Base-by-base conservation (phyloP, 129 eudicot species). In the Centella asiatica region DNA sequence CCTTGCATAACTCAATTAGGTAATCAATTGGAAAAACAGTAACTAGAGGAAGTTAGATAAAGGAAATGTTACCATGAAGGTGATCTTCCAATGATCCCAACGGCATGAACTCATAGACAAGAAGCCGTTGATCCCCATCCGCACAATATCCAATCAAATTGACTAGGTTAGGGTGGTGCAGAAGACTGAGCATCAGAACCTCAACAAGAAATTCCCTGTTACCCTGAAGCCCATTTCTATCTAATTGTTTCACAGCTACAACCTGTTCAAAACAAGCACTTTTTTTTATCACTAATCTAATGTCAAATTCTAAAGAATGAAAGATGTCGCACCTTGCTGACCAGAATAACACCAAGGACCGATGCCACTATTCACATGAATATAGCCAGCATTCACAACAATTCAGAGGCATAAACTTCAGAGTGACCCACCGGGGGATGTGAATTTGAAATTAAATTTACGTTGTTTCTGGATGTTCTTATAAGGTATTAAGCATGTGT, bases 101-200 rank as follows among this genome's bases (percentile, higher is more conserved):
- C 17, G 95, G 80, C 97, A 90, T 90, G 75, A 78, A 90, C 60
- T 90, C 97, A 42, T 90, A 90, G 53, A 90, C 95, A 57, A 90
- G 94, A 62, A 90, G 94, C 68, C 97, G 74, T 77, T 90, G 97
- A 69, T 90, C 97, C 58, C 97, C 95, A 69, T 90, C 97, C 54
- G 97, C 97, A 71, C 97, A 90, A 61, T 90, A 90, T 36, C 97
- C 97, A 32, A 84, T 75, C 65, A 90, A 74, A 72, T 69, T 90
- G 68, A 90, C 97, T 15, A 90, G 70, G 69, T 86, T 83, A 48
- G 89, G 90, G 68, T 84, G 93, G 74, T 90, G 97, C 29, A 90
- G 76, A 75, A 90, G 97, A 78, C 97, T 90, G 56, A 90, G 95
- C 97, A 90, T 90, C 37, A 90, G 85, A 68, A 90, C 97, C 74